Percentiles rank a stretch among this genome's conserved stretches.
These are phyloP conservation scores for Fusarium agapanthi DNA, from an alignment of 2,329 filamentous ascomycete species.

Conservation along the genomic window DNA sequence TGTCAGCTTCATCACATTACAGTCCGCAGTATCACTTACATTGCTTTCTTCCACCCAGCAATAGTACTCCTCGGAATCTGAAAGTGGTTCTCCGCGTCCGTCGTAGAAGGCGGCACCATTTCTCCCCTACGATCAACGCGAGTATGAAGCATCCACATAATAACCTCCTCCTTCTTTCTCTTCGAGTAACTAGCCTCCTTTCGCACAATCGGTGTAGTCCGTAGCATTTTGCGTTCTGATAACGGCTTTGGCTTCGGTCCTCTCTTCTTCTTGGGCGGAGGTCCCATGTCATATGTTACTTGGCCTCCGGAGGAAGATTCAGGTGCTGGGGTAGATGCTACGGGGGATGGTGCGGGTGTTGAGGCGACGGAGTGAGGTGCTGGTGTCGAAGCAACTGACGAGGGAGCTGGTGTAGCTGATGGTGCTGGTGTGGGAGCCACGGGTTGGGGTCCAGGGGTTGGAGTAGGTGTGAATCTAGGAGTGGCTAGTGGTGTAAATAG, in stretches of 20 bases:
- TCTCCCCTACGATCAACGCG: not conserved
- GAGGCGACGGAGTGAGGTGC: not conserved
- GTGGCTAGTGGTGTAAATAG: conserved; percentile 2
- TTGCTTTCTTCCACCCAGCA: conserved; percentile 4
- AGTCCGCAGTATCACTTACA: not conserved
- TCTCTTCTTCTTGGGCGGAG: conserved; percentile 3
- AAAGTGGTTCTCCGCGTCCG: conserved; percentile 14
- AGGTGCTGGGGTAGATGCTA: not conserved
- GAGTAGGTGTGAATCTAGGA: not conserved
- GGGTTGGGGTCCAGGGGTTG: not conserved
- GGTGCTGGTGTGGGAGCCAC: not conserved
- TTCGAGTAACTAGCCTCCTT: conserved; percentile 19
- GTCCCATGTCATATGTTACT: not conserved
- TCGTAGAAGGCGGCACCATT: conserved; percentile 1
- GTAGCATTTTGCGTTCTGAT: conserved; percentile 1
- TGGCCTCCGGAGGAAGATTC: not conserved
- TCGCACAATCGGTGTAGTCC: conserved; percentile 9
- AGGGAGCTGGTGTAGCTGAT: not conserved
- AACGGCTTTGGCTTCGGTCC: conserved; percentile 20
- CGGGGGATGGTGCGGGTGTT: not conserved
- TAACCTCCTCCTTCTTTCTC: conserved; percentile 15
- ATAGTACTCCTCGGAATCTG: conserved; percentile 20
- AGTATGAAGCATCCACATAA: conserved; percentile 8
- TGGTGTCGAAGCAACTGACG: not conserved
- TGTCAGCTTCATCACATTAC: not conserved